Conservation (phyloP, 106 monocot genomes). For the Acanthochlamys bracteata region DNA sequence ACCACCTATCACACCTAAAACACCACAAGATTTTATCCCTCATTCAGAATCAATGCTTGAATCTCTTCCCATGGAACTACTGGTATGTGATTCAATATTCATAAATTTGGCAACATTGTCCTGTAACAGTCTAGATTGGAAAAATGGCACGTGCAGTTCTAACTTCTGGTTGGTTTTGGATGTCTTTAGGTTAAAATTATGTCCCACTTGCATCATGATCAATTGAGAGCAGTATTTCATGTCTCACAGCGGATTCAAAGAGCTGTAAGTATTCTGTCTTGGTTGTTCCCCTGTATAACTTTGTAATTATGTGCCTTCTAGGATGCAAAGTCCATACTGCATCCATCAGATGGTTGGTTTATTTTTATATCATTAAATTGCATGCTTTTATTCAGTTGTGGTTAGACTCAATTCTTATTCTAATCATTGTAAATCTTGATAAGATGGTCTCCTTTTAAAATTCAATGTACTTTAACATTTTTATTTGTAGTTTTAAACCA, state of each 20-base stretch:
- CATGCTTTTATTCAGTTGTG: too few species aligned
- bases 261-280: slow-evolving; percentile 60
- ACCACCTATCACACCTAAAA: slow-evolving; percentile 49
- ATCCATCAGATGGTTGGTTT: too few species aligned
- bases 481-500: too few species aligned
- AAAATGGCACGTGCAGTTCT: not conserved
- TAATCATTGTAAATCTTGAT: too few species aligned
- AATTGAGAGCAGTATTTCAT: slow-evolving; percentile 81
- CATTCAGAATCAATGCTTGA: slow-evolving; percentile 63
- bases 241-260: slow-evolving; percentile 63
- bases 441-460: too few species aligned
- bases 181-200: slow-evolving; percentile 67
- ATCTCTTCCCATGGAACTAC: slow-evolving; percentile 72
- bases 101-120: not conserved
- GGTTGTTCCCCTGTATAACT: too few species aligned
- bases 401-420: too few species aligned
- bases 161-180: not conserved
- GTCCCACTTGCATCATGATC: slow-evolving; percentile 89
- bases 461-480: too few species aligned
- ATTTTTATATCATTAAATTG: too few species aligned
- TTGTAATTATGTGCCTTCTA: too few species aligned
- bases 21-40: slow-evolving; percentile 16
- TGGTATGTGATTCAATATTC: slow-evolving; percentile 35
- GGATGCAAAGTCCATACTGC: too few species aligned
- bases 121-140: too few species aligned